Percentiles rank a stretch among this genome's conserved stretches.
Conservation (phyloP, 345 rosid genomes). For the Pistacia integerrima region DNA sequence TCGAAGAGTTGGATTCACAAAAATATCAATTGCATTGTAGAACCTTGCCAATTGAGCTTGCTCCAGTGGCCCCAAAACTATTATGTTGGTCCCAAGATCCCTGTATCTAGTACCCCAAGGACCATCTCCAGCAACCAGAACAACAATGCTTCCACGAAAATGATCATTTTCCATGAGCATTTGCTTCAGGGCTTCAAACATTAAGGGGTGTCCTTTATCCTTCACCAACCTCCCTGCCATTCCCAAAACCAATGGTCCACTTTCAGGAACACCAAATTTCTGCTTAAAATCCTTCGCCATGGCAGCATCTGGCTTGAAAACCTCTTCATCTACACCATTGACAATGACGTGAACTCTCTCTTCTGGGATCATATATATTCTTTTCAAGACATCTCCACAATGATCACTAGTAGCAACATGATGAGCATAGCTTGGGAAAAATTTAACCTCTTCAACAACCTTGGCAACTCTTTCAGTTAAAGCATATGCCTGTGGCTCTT, state of each 20-base stretch:
- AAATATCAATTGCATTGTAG: constrained; percentile 81
- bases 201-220: constrained; percentile 85
- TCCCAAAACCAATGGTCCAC: constrained; percentile 60
- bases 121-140: constrained; percentile 92
- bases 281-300: constrained; percentile 51
- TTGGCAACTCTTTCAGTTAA: constrained; percentile 56
- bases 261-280: constrained; percentile 51
- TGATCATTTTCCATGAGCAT: constrained; percentile 50
- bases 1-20: constrained; percentile 83
- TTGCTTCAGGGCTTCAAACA: constrained; percentile 74
- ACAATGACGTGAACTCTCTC: constrained; percentile 87
- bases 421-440: constrained; percentile 79
- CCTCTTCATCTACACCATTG: constrained; percentile 76
- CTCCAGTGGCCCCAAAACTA: constrained; percentile 81
- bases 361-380: constrained; percentile 92
- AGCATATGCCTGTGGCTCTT: constrained; percentile 51
- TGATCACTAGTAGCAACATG: constrained; percentile 96
- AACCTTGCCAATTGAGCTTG: constrained; percentile 72
- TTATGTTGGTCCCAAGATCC: constrained; percentile 62
- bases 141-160: constrained; percentile 45
- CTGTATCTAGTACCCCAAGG: constrained; percentile 88
- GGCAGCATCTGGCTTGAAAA: constrained; percentile 60
- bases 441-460: constrained; percentile 84
- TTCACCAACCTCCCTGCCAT: constrained; percentile 90
- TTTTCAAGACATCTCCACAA: constrained; percentile 79